These are phyloP conservation scores for Saxispiralis lemnorum DNA, from an alignment of 495 filamentous ascomycete genomes.

Conservation along the genomic window DNA sequence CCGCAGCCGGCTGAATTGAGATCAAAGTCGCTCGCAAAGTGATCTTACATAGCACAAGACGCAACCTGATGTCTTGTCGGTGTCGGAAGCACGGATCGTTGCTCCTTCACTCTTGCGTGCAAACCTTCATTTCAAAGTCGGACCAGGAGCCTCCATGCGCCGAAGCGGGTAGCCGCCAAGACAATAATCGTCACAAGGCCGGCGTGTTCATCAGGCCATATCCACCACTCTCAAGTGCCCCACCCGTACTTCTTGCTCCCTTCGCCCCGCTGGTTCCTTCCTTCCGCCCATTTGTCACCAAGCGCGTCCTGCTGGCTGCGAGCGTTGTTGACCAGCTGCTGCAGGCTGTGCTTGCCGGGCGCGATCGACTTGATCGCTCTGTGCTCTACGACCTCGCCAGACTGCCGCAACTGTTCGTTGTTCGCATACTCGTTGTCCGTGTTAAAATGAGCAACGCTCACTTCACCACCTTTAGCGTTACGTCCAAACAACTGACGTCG, in stretches of 20 bases:
- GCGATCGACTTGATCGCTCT: constrained; percentile 70
- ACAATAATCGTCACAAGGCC: too few relatives aligned
- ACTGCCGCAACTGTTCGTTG: constrained; percentile 56
- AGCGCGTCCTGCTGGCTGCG: constrained; percentile 63
- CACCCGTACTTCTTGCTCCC: constrained; percentile 73
- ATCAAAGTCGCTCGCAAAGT: too few relatives aligned
- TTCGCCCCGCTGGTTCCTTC: constrained; percentile 54
- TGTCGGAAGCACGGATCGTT: too few relatives aligned
- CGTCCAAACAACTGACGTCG: constrained; percentile 73
- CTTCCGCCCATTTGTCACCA: constrained; percentile 73
- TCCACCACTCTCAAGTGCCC: constrained; percentile 23
- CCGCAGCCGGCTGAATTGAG: too few relatives aligned
- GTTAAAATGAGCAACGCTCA: constrained; percentile 57
- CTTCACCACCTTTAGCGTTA: constrained; percentile 22
- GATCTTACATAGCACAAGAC: too few relatives aligned
- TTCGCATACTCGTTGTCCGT: constrained; percentile 68
- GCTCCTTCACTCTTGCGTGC: too few relatives aligned
- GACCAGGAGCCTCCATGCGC: too few relatives aligned
- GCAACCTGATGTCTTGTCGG: too few relatives aligned
- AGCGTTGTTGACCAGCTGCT: constrained; percentile 69
- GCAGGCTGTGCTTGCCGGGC: constrained; percentile 74
- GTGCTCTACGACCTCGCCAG: constrained; percentile 45
- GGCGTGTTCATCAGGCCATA: too few relatives aligned
- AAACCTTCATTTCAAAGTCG: too few relatives aligned
- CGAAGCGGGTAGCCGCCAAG: too few relatives aligned